Base-by-base conservation (phyloP, 495 filamentous ascomycete genomes). In the Collariella sp. region DNA sequence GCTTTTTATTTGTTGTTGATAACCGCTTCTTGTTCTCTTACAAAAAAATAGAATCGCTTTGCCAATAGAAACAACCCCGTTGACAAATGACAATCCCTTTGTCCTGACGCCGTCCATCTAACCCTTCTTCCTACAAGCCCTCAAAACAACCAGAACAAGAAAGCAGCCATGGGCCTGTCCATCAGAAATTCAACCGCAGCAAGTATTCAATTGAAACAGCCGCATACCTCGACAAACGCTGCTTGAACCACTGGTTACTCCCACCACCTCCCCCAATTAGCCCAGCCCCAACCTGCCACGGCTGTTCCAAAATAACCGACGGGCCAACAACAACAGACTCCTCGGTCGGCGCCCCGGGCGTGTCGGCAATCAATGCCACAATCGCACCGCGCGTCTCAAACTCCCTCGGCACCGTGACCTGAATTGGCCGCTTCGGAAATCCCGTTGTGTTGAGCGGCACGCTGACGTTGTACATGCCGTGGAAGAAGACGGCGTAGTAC, bases 401-500 rank as follows among this genome's bases (percentile, higher is more conserved):
- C 23, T 68, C 44, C 13, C 43, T 39, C 15, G 76, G 76, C 36
- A 77, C 75, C 1, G 66, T 75, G 7, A 72, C 70, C 33, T 48
- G 59, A 26, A 73, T 72, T 2, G 55, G 60, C 43, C 55, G 19
- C 46, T 52, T 23, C 33, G 69, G 69, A 40, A 54, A 70, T 20
- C 10, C 33, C 10, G 47, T 54, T 2, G 69, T 68, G 33, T 78
- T 61, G 55, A 76, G 69, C 0, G 75, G 74, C 18, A 76, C 67
- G 44, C 71, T 76, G 20, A 76, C 63, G 36, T 70, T 76, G 13
- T 61, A 23, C 11, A 76, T 16, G 11, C 70, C 74, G 40, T 80
- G 77, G 65, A 74, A 79, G 58, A 76, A 79, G 24, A 79, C 76
- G 6, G 73, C 76, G 49, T 72, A 78, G 53, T 80, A 80, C 24